Base-by-base conservation (phyloP, 176 grass and related monocot species). In the Zizania latifolia region DNA sequence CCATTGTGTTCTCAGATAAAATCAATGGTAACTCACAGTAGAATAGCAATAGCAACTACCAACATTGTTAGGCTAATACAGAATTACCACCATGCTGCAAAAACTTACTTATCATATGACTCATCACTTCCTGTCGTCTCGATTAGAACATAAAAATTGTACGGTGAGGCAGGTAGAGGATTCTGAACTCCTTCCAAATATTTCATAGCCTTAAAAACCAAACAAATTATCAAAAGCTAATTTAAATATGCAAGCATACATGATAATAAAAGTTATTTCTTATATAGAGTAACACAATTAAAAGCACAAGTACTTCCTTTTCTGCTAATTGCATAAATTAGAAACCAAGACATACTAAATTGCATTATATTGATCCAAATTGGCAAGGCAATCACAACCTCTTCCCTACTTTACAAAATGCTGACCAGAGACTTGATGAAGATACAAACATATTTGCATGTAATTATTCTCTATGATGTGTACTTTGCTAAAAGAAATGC, bases 81-180 rank as follows among this genome's bases (percentile, higher is more conserved):
- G 9, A 58, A 58, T 55, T 39, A 74, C 22, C 40, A 58, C 65
- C 41, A 72, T 65, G 32, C 17, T 59, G 61, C 24, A n/a, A 72
- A 44, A 82, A 83, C 84, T 91, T 91, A 91, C 86, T 89, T 98
- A 54, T 94, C 91, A 86, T 89, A 87, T 65, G 89, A 84, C 79
- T 94, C 94, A 64, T 98, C 91, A 74, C 94, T 98, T 75, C 94
- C 91, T 31, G 86, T 94, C 8, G 89, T 98, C 88, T 98, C 94
- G 58, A 98, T 92, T 36, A 98, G 81, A 91, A 93, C 79, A 76
- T 92, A 97, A 77, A 97, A 97, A 34, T 93, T 82, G 80, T 72
- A 78, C 0, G 48, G 81, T 23, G 89, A 92, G 39, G 76, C 41
- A 48, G 84, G 86, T 82, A 98, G 85, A 64, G 91, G 94, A 84